These are phyloP conservation scores for Arctium minus DNA, from an alignment of 129 eudicot species.

Conservation along the genomic window DNA sequence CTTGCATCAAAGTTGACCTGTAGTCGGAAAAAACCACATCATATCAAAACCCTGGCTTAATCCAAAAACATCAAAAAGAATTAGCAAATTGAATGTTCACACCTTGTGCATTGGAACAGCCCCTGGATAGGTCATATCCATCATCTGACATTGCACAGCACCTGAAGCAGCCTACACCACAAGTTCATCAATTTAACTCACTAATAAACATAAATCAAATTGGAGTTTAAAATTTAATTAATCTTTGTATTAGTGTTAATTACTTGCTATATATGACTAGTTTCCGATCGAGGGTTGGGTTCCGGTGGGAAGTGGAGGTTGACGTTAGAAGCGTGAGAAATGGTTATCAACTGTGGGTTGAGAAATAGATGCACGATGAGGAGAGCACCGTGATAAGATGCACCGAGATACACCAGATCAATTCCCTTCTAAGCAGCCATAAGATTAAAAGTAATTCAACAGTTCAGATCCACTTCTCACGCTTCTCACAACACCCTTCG, in stretches of 20 bases:
- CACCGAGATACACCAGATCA: too few species aligned
- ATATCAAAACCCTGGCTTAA: neutral
- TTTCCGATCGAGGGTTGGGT: neutral
- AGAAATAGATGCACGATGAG: too few species aligned
- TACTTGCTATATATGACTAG: neutral
- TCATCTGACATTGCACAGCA: slow-evolving; percentile 97
- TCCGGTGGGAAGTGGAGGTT: neutral
- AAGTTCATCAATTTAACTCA: neutral
- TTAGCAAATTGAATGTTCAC: slow-evolving; percentile 18
- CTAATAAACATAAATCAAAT: neutral
- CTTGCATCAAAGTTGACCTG: slow-evolving; percentile 90
- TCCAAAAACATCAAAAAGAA: neutral
- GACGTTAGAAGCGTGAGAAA: too few species aligned
- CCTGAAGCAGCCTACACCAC: slow-evolving; percentile 83
- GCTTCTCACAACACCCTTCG: too few species aligned
- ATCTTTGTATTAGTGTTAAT: neutral
- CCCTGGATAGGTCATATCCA: slow-evolving; percentile 87
- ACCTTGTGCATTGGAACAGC: slow-evolving; percentile 98
- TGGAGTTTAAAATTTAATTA: neutral
- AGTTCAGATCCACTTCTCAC: too few species aligned
- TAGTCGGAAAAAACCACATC: slow-evolving; percentile 19
- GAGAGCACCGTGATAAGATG: too few species aligned
- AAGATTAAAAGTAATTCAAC: too few species aligned
- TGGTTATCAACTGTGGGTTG: too few species aligned
- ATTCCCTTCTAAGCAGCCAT: too few species aligned